A percentile compares a stretch with the other conserved stretches of the same genome.
phyloP scores from a whole-genome alignment of 495 filamentous ascomycete species.

The Jackrogersella minutella region DNA sequence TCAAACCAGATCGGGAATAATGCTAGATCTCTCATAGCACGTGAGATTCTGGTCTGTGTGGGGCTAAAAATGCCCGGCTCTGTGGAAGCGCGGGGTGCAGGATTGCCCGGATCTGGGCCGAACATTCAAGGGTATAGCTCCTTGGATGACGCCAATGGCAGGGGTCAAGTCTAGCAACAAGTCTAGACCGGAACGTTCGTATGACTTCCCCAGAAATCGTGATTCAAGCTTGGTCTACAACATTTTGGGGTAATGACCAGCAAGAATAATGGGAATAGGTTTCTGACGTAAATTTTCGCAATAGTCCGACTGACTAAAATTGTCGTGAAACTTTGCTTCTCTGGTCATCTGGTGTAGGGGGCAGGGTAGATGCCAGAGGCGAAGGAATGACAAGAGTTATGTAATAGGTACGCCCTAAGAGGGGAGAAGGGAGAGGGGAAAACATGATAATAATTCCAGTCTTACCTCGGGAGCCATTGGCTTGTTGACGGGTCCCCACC shows the following conservation, averaged over 20 bases:
- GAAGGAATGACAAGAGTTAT: too few species aligned
- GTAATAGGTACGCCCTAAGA: too few species aligned
- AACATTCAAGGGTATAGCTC: slow-evolving; percentile 15
- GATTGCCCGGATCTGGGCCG: slow-evolving; percentile 37
- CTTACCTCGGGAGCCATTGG: slow-evolving; percentile 97
- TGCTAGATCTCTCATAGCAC: slow-evolving; percentile 38
- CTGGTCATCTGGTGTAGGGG: too few species aligned
- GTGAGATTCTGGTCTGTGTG: slow-evolving; percentile 20
- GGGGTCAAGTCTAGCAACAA: slow-evolving; percentile 33
- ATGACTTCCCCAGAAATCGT: slow-evolving; percentile 25
- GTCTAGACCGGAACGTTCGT: slow-evolving; percentile 21
- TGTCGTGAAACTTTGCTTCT: not conserved
- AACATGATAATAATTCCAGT: not conserved
- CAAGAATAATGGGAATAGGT: slow-evolving; percentile 1
- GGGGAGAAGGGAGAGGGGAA: slow-evolving; percentile 11
- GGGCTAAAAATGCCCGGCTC: slow-evolving; percentile 31
- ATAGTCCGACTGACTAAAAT: too few species aligned
- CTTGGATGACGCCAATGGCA: slow-evolving; percentile 47
- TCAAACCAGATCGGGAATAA: slow-evolving; percentile 35
- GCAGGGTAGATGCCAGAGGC: not conserved
- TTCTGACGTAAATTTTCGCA: slow-evolving; percentile 31
- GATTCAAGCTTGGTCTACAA: slow-evolving; percentile 11
- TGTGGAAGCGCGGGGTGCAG: slow-evolving; percentile 49
- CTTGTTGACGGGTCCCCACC: slow-evolving; percentile 90
- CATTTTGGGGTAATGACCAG: slow-evolving; percentile 14